Base-by-base conservation (phyloP, 805 yeast species). In the Cyberlindnera maclurae region DNA sequence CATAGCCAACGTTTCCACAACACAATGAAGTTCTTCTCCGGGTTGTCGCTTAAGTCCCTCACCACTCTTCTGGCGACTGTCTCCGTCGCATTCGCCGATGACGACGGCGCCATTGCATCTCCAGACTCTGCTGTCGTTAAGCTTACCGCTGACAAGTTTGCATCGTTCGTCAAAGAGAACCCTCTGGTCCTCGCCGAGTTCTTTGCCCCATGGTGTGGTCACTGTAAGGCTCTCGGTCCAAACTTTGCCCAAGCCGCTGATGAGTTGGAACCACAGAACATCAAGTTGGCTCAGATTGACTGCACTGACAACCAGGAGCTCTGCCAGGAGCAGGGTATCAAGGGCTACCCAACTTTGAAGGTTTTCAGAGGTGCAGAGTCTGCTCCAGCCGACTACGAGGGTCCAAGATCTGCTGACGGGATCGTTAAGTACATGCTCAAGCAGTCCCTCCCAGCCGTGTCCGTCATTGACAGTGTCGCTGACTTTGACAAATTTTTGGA, bases 201-300 rank as follows among this genome's bases (percentile, higher is more conserved):
- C 64, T 86, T 81, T 60, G 95, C 95, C 13, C 95, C 97, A 59
- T 90, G 97, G 97, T 89, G 97, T 71, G 96, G 96, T 13, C 93
- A 89, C 67, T 89, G 97, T 73, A 87, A 89, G 70, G 74, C 73
- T 36, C 66, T 86, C 48, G 95, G 87, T 11, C 96, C 96, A 27
- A 81, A 86, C 61, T 84, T 72, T 50, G 68, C 77, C 38, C 62
- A 73, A 51, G 95, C 95, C 37, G 86, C 90, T 36, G 77, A 79
- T 50, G 51, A 55, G 15, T 69, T 84, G 57, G 70, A 68, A 34
- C 74, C 68, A 37, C 75, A 82, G 45, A 67, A 74, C 39, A 79
- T 84, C 60, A 75, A 77, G 53, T 67, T 86, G 55, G 94, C 87
- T 34, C 95, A 86, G 67, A 67, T 86, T 48, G 94, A 86, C 62